Conservation (phyloP, 2,329 filamentous ascomycete species). For the Aureobasidium sp. region DNA sequence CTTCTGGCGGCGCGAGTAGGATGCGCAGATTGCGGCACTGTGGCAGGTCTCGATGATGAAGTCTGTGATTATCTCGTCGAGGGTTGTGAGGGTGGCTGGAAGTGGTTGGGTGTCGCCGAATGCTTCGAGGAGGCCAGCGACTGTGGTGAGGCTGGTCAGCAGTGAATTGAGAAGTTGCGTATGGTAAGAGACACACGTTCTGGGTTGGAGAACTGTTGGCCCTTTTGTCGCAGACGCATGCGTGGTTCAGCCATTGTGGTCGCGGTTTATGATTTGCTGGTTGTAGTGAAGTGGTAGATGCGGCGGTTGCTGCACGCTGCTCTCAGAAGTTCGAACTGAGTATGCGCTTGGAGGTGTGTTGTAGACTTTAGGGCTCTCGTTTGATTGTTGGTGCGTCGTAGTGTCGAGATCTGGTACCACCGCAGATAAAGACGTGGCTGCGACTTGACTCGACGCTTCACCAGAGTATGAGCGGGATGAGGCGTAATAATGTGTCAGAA, state of each 20-base stretch:
- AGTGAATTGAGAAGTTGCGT: conserved; percentile 14
- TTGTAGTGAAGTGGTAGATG: not conserved
- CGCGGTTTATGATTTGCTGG: not conserved
- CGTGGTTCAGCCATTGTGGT: conserved; percentile 41
- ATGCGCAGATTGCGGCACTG: conserved; percentile 76
- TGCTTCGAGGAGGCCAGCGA: conserved; percentile 33
- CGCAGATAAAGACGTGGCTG: not conserved
- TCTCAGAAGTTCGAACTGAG: not conserved
- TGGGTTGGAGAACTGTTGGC: conserved; percentile 38
- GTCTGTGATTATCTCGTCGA: conserved; percentile 94
- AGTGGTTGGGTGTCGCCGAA: conserved; percentile 76
- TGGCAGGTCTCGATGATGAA: conserved; percentile 93
- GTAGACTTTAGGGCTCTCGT: not conserved
- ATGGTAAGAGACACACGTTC: conserved; percentile 30
- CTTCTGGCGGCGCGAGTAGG: conserved; percentile 84
- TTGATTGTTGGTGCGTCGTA: not conserved
- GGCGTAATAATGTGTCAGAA: not conserved
- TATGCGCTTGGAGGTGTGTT: not conserved
- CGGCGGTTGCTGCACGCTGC: not conserved
- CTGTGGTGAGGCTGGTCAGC: conserved; percentile 36
- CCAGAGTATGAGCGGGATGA: not conserved
- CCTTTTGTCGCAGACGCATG: conserved; percentile 41
- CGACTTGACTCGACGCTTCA: not conserved
- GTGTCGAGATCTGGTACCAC: not conserved
- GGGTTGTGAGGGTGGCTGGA: conserved; percentile 72